phyloP scores from a whole-genome alignment of 2,329 filamentous ascomycete genomes.

The Alternaria arbusti region DNA sequence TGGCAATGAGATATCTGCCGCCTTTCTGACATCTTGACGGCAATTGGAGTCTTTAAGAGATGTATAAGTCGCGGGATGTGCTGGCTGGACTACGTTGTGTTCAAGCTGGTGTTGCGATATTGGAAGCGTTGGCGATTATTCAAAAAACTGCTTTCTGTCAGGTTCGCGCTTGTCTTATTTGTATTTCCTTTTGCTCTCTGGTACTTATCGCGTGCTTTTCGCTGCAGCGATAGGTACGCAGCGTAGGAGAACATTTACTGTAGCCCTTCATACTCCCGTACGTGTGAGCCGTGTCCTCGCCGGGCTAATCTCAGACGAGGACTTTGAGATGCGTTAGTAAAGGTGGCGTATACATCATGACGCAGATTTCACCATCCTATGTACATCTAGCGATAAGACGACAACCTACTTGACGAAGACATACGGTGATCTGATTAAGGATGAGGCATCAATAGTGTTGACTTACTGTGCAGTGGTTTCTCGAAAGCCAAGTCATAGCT shows the following conservation, averaged over 20 bases:
- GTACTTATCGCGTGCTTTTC: neutral
- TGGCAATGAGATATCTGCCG: neutral
- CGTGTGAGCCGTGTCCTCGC: neutral
- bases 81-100: neutral
- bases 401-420: neutral
- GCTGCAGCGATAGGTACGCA: neutral
- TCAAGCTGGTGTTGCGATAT: neutral
- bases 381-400: neutral
- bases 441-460: neutral
- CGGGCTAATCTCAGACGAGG: neutral
- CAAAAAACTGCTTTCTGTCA: neutral
- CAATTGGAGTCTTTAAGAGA: neutral
- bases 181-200: neutral
- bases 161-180: neutral
- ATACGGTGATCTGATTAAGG: neutral
- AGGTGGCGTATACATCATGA: neutral
- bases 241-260: neutral
- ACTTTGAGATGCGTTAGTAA: neutral
- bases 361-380: neutral
- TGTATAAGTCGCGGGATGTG: neutral
- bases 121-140: rapidly evolving
- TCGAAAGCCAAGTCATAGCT: neutral
- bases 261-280: neutral
- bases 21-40: neutral
- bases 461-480: neutral